phyloP scores from a whole-genome alignment of 306 rosid species.

The Neltuma alba region DNA sequence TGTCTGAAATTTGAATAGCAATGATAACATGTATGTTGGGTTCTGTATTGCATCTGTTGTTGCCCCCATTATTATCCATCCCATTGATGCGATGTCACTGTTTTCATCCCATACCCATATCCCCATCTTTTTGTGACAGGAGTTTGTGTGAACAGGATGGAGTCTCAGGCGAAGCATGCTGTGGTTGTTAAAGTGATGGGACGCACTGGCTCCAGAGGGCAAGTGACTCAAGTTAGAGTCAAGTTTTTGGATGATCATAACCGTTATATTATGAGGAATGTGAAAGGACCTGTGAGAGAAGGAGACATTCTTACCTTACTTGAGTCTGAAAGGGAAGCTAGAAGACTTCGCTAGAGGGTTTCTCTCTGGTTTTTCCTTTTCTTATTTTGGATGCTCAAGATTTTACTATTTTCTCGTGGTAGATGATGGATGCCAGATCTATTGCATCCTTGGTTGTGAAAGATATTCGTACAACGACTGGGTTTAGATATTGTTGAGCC shows the following conservation, averaged over 20 bases:
- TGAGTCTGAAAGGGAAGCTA: constrained; percentile 62
- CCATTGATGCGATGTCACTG: background rate
- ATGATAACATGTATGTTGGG: background rate
- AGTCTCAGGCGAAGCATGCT: constrained; percentile 48
- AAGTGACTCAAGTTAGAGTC: constrained; percentile 60
- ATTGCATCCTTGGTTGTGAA: background rate
- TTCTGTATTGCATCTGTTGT: background rate
- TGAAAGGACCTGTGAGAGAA: constrained; percentile 54
- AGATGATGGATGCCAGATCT: background rate
- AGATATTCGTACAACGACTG: constrained; percentile 12
- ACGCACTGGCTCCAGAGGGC: constrained; percentile 55
- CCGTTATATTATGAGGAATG: constrained; percentile 57
- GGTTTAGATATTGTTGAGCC: background rate
- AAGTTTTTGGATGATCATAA: constrained; percentile 57
- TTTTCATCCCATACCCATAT: background rate
- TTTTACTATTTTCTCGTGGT: background rate
- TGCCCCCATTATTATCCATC: background rate
- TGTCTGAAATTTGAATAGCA: too few relatives aligned
- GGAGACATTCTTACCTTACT: constrained; percentile 57
- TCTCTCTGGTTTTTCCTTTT: background rate
- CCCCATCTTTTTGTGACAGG: background rate
- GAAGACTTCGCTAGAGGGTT: constrained; percentile 51
- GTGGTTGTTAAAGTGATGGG: constrained; percentile 57
- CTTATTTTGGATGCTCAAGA: background rate
- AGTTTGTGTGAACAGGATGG: constrained; percentile 46